Conservation (phyloP, 805 yeast genomes). For the Tetrapisispora arboricola region DNA sequence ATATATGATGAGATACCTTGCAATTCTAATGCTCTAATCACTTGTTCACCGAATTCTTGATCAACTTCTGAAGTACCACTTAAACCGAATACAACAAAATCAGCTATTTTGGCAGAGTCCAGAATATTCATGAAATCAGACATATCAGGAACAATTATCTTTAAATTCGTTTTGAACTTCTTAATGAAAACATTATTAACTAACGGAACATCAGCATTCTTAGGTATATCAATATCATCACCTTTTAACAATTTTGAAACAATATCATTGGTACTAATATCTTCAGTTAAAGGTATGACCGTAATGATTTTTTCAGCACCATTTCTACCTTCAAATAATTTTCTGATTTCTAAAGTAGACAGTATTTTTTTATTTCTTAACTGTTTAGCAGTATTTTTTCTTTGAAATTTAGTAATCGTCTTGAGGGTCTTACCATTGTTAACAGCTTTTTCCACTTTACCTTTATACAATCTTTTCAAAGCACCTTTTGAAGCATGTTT, state of each 20-base stretch:
- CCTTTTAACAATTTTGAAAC: constrained; percentile 39
- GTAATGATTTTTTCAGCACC: constrained; percentile 83
- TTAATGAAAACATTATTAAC: constrained; percentile 44
- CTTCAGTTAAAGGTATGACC: constrained; percentile 67
- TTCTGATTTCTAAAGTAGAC: constrained; percentile 47
- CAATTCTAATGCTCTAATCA: constrained; percentile 75
- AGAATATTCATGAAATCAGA: constrained; percentile 55
- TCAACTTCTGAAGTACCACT: constrained; percentile 83
- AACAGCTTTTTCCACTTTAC: constrained; percentile 71
- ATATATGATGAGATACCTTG: constrained; percentile 84
- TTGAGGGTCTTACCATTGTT: constrained; percentile 27
- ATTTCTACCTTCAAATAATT: constrained; percentile 65
- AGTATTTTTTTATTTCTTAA: constrained; percentile 60
- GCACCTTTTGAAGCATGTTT: constrained; percentile 86
- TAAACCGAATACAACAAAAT: constrained; percentile 80
- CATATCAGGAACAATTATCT: constrained; percentile 63
- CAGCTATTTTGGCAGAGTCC: constrained; percentile 84
- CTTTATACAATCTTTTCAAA: constrained; percentile 68
- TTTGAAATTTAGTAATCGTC: constrained; percentile 41
- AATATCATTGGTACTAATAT: constrained; percentile 48
- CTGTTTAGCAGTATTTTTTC: constrained; percentile 74
- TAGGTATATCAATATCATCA: constrained; percentile 28
- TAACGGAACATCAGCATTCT: constrained; percentile 30
- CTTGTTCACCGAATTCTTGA: constrained; percentile 71
- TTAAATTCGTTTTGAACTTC: constrained; percentile 66